Conservation (phyloP, 345 rosid genomes). For the Anacardium occidentale region DNA sequence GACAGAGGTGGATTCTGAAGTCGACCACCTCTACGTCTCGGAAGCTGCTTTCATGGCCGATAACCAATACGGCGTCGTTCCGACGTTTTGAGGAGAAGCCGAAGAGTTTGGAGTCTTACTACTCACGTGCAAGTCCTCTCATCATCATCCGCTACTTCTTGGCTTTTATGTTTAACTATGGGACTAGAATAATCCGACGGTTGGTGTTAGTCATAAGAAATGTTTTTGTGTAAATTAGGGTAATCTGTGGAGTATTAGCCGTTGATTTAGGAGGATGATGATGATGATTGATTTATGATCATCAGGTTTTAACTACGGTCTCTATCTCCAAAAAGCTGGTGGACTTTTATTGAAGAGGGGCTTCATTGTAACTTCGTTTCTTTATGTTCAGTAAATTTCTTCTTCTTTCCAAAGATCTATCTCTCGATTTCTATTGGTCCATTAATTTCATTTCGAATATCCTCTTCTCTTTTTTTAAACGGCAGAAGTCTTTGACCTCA, state of each 20-base stretch:
- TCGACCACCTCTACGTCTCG: slow-evolving; percentile 20
- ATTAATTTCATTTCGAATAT: background rate
- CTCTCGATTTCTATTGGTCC: slow-evolving; percentile 16
- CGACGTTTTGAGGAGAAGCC: slow-evolving; percentile 37
- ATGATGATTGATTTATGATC: background rate
- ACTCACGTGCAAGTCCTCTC: background rate
- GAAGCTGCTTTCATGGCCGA: slow-evolving; percentile 26
- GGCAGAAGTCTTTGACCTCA: too few species aligned
- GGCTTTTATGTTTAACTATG: background rate
- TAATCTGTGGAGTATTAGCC: slow-evolving; percentile 5
- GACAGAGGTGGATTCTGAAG: slow-evolving; percentile 46
- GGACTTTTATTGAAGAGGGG: slow-evolving; percentile 17
- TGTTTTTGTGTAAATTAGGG: slow-evolving; percentile 19
- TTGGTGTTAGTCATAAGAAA: background rate
- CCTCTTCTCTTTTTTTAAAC: background rate
- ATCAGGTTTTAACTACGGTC: background rate
- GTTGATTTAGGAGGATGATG: slow-evolving; percentile 1
- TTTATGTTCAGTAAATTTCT: background rate
- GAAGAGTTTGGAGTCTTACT: background rate
- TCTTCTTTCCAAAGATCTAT: slow-evolving; percentile 12
- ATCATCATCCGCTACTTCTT: slow-evolving; percentile 1
- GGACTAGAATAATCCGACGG: slow-evolving; percentile 13
- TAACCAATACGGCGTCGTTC: slow-evolving; percentile 72
- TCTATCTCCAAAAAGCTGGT: background rate
- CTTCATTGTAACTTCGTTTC: slow-evolving; percentile 11